These are phyloP conservation scores for Acacia melanoxylon DNA, from an alignment of 306 rosid species.

Conservation along the genomic window DNA sequence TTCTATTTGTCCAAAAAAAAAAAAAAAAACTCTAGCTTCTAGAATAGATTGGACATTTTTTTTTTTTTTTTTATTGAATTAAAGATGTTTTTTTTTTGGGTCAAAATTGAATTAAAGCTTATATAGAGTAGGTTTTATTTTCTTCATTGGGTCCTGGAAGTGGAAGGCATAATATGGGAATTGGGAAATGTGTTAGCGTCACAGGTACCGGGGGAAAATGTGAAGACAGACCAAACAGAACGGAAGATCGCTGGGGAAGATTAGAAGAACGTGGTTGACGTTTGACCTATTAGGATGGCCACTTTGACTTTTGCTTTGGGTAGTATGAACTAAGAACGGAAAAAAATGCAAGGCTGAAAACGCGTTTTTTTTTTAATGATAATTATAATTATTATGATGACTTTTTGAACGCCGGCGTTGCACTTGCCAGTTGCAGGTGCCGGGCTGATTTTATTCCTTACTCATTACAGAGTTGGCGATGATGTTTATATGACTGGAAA, in stretches of 20 bases:
- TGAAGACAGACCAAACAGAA: conserved; percentile 1
- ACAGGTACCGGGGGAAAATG: background rate
- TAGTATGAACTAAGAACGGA: too few relatives aligned
- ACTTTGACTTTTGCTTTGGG: background rate
- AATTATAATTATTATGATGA: background rate
- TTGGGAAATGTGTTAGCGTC: background rate
- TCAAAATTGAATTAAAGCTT: too few relatives aligned
- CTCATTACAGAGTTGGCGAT: background rate
- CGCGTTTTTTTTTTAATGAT: background rate
- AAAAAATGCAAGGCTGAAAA: background rate
- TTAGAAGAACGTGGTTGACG: background rate
- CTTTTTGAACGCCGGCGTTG: background rate
- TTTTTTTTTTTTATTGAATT: background rate
- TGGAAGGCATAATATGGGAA: background rate
- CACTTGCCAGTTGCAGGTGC: background rate
- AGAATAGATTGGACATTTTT: background rate
- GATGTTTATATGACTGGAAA: background rate
- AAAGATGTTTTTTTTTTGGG: too few relatives aligned
- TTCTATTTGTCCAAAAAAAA: background rate
- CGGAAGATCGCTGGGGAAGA: background rate
- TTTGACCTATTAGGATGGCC: background rate
- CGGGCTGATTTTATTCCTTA: background rate
- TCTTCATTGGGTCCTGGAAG: background rate
- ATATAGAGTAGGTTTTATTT: background rate
- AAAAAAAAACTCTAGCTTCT: background rate